Percentiles rank a stretch among this genome's conserved stretches.
phyloP scores from a whole-genome alignment of 2,329 filamentous ascomycete species.

The Monilinia fructicola region DNA sequence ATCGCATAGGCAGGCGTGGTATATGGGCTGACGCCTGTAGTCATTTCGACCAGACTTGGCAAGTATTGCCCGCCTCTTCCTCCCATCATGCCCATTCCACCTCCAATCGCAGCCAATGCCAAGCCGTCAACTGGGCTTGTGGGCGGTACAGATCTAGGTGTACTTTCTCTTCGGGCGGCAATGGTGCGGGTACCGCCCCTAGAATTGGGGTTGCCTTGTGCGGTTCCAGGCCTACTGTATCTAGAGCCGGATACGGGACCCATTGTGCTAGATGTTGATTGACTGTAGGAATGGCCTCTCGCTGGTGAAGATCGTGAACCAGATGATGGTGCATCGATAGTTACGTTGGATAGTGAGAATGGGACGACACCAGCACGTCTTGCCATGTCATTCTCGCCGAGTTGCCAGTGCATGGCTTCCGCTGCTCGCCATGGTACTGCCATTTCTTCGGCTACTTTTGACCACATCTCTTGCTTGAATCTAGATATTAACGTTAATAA shows the following conservation, averaged over 20 bases:
- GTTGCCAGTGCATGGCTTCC: conserved; percentile 97
- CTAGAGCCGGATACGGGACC: conserved; percentile 27
- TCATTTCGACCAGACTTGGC: conserved; percentile 63
- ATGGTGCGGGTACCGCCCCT: conserved; percentile 33
- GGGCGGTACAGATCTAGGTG: conserved; percentile 40
- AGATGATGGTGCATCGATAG: conserved; percentile 47
- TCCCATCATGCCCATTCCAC: conserved; percentile 34
- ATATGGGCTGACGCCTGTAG: conserved; percentile 62
- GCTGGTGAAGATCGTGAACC: conserved; percentile 47
- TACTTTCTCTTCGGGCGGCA: conserved; percentile 40
- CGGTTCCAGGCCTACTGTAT: conserved; percentile 34
- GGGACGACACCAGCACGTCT: conserved; percentile 84
- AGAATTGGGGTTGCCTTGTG: conserved; percentile 28
- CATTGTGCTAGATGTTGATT: conserved; percentile 35
- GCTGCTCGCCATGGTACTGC: conserved; percentile 91
- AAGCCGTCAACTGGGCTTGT: conserved; percentile 44
- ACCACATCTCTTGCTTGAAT: conserved; percentile 98
- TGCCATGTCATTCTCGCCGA: conserved; percentile 93
- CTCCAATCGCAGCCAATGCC: conserved; percentile 38
- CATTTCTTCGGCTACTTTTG: conserved; percentile 93
- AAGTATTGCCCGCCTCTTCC: conserved; percentile 44
- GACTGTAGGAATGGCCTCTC: conserved; percentile 37
- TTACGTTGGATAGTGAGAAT: conserved; percentile 67
- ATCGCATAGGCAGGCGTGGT: conserved; percentile 56
- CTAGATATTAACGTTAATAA: conserved; percentile 48